phyloP scores from a whole-genome alignment of 371 early-diverging fungal species.

The Rhizopus microsporus region DNA sequence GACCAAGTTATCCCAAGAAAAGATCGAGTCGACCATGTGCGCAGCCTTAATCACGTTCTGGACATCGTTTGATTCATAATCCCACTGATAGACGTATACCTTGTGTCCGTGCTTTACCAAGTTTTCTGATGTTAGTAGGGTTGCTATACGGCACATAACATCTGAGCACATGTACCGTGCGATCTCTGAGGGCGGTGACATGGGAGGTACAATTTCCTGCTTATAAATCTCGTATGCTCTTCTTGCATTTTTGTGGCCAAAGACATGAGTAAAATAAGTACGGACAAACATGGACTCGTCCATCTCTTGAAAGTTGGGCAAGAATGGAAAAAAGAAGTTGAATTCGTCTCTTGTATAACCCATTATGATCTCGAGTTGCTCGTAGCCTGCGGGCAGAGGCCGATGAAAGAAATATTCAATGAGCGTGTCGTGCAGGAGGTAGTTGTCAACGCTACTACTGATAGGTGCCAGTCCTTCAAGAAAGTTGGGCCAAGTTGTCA shows the following conservation, averaged over 20 bases:
- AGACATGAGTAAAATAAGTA: constrained; percentile 38
- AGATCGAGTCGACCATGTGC: constrained; percentile 45
- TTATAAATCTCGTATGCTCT: constrained; percentile 38
- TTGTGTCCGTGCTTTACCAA: constrained; percentile 23
- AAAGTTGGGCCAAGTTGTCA: constrained; percentile 46
- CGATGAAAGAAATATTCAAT: constrained; percentile 29
- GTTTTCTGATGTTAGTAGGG: constrained; percentile 30
- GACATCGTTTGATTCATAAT: constrained; percentile 38
- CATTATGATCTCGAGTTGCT: constrained; percentile 29
- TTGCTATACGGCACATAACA: constrained; percentile 39
- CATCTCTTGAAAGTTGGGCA: constrained; percentile 39
- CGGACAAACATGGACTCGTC: constrained; percentile 37
- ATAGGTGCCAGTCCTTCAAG: constrained; percentile 40
- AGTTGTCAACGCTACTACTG: constrained; percentile 25
- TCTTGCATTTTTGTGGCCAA: constrained; percentile 30
- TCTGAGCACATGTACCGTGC: constrained; percentile 44
- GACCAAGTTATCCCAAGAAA: constrained; percentile 39
- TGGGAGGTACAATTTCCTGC: constrained; percentile 28
- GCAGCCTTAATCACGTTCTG: constrained; percentile 43
- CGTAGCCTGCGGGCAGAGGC: constrained; percentile 21
- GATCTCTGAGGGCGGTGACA: constrained; percentile 36
- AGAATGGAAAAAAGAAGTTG: constrained; percentile 40
- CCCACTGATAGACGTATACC: constrained; percentile 39
- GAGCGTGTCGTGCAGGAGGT: constrained; percentile 15
- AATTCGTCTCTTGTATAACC: constrained; percentile 45